Evolutionary conservation across 257 asterid species (phyloP).

Genomic region (Solanum habrochaites): DNA sequence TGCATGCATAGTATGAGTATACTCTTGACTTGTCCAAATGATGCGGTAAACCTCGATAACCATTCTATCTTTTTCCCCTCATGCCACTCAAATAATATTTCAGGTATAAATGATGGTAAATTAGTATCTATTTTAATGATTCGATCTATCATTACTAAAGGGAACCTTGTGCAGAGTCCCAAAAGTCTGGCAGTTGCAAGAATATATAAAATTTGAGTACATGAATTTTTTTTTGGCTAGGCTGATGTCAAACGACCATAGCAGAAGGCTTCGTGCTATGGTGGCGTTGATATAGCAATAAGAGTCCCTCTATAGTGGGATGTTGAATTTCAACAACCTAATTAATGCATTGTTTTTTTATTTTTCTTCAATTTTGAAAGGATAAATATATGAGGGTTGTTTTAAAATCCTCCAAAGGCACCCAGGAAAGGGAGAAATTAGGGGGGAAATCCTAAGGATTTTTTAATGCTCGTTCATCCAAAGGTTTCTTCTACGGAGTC

Average conservation of each 20-base stretch:
- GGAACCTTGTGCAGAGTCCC: background rate
- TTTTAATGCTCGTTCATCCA: background rate
- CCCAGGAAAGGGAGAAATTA: background rate
- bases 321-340: no score
- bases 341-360: no score
- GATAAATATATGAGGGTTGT: no score
- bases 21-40: background rate
- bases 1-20: background rate
- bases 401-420: background rate
- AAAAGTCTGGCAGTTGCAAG: background rate
- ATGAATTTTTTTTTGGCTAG: accelerated
- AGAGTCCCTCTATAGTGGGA: no score
- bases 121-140: no score
- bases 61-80: no score
- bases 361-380: no score
- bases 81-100: background rate
- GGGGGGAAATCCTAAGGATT: background rate
- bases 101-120: background rate
- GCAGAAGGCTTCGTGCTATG: background rate
- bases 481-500: background rate
- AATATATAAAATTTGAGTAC: background rate
- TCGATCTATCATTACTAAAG: background rate
- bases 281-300: background rate
- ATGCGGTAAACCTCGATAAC: background rate
- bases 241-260: background rate